Evolutionary conservation across 257 asterid genomes (phyloP), one percentile per base, ranked within the genome.

Genomic region (Catharanthus roseus): DNA sequence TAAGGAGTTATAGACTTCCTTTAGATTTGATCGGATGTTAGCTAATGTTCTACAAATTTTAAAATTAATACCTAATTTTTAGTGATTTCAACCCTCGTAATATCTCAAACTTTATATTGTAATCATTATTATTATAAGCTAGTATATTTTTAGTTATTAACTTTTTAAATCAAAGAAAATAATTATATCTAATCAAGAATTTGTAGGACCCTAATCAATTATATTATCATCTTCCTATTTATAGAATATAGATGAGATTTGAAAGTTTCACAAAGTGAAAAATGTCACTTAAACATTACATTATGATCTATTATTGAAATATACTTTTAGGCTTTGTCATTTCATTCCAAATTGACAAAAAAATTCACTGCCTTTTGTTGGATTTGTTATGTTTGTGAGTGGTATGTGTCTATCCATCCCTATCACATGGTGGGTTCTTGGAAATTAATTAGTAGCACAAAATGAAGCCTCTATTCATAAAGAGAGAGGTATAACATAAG

Each of bases 371-470:
- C 16, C 28, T 28, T 4, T 21, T 8, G 28, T 60, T 19, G 26
- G n/a, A 61, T 28, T 2, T 34, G 12, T 21, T 51, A 18, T 34
- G 12, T 49, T 49, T 49, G 23, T 4, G 24, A 6, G 23, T 60
- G n/a, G n/a, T n/a, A n/a, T n/a, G 3, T 58, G 0, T 15, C 0
- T 31, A 16, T 29, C 10, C 28, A 61, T 61, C 26, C 45, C 24
- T 61, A 61, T 18, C 45, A 61, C 67, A 61, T 34, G 67, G 28
- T 34, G 45, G 72, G n/a, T 49, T 68, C 61, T 29, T 29, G 29
- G 21, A 18, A 33, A n/a, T n/a, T n/a, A n/a, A n/a, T n/a, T n/a
- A 12, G 61, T 67, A 16, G 42, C 71, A 49, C 19, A 47, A 49
- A 61, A 33, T 49, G 62, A 50, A 49, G 71, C 19, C 16, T 66